phyloP scores from a whole-genome alignment of 495 filamentous ascomycete genomes.

The Lasiosphaeria hispida region DNA sequence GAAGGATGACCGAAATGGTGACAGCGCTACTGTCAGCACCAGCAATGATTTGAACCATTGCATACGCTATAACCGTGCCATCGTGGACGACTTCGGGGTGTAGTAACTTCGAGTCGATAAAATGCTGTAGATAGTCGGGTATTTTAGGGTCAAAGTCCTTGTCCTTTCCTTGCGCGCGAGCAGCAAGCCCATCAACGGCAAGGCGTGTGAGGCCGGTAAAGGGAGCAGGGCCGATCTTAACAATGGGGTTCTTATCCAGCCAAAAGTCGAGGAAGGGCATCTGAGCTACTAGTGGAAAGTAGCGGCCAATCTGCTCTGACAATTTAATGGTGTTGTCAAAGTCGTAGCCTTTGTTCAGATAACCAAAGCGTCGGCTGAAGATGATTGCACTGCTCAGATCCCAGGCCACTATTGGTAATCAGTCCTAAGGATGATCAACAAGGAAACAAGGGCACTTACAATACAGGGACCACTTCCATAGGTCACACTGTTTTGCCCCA shows the following conservation, averaged over 20 bases:
- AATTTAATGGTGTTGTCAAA: neutral
- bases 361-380: constrained; percentile 36
- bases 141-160: constrained; percentile 15
- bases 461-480: constrained; percentile 36
- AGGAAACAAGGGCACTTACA: constrained; percentile 13
- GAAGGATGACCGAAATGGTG: constrained; percentile 33
- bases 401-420: constrained; percentile 23
- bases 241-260: constrained; percentile 32
- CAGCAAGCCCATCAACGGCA: constrained; percentile 21
- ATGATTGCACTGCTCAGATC: constrained; percentile 30
- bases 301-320: neutral
- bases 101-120: constrained; percentile 27
- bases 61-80: constrained; percentile 24
- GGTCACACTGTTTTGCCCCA: constrained; percentile 22
- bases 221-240: constrained; percentile 21
- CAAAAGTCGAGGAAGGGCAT: constrained; percentile 31
- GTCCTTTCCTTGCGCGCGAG: constrained; percentile 24
- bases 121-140: constrained; percentile 31
- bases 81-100: constrained; percentile 30
- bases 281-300: constrained; percentile 18
- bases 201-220: constrained; percentile 23
- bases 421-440: neutral
- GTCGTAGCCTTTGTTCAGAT: constrained; percentile 30
- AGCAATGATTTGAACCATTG: constrained; percentile 31
- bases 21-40: constrained; percentile 46